Base-by-base conservation (phyloP, 2,329 filamentous ascomycete genomes). In the Sordariomycetes sp. region DNA sequence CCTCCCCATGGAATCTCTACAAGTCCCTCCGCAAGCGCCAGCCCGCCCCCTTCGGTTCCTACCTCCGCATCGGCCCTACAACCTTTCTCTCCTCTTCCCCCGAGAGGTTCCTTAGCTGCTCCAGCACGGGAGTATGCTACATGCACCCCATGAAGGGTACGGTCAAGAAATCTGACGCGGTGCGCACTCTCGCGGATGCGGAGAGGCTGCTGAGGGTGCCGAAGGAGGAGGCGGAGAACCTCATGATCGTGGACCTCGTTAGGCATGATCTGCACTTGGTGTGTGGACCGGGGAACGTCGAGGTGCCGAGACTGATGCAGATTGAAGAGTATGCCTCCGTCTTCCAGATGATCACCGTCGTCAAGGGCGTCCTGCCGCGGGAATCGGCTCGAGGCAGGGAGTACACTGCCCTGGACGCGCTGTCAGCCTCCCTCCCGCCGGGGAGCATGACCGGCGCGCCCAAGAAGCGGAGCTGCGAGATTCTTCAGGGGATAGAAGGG, bases 231-330 rank as follows among this genome's bases (percentile, higher is more conserved):
- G 92, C 92, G 0, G 92, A 97, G 73, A 97, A 97, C 66, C 79
- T 97, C 25, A 97, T 97, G 94, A 96, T 97, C 64, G 91, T 96
- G 2, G 92, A 97, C 68, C 77, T 97, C 1, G 94, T 96, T n/a
- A 82, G 92, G 0, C 92, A 97, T 66, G 92, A 97, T 68, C 75
- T 97, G 13, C 87, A 95, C 69, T 83, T 85, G n/a, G 84, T 95
- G 10, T 89, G 86, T 60, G 89, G 88, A 5, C 79, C 86, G 1
- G 85, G 84, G 0, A 80, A 81, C 59, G 90, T 96, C 1, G 68
- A 73, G 6, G 90, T 96, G 1, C 82, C 85, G 15, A 85, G 90
- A 57, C 74, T 96, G 25, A 87, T 96, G 73, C 80, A 84, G 59
- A 87, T 97, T 1, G 91, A 96, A 69, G 90, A 96, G 66, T 95